Base-by-base conservation (phyloP, 1,284 basidiomycete genomes). In the Fomes fomentarius region DNA sequence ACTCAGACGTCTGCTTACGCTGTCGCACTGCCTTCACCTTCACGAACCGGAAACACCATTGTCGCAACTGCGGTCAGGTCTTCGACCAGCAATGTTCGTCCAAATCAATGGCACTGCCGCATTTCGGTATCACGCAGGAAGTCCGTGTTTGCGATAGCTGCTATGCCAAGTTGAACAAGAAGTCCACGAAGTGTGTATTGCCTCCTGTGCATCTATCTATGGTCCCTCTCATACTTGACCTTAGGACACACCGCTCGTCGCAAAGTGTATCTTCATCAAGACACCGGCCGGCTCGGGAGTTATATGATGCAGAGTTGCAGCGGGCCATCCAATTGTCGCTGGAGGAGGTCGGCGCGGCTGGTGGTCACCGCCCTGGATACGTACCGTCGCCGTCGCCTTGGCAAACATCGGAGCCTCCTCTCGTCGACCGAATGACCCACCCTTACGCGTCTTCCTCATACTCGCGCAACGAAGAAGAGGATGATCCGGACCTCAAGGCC, bases 41-140 rank as follows among this genome's bases (percentile, higher is more conserved):
- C 66, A 98, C 96, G 37, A 98, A 98, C 69, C 86, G 97, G 54
- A 98, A 98, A 70, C 97, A 99, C 69, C 97, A 99, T 70, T 99
- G 97, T 71, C 85, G 97, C 8, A 98, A 98, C 72, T 99, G 97
- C 71, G 97, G 97, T 9, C 88, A 92, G 66, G 94, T 99, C 17
- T 99, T 98, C 68, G 96, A 98, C 73, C 94, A 96, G 57, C 82
- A 87, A 50, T 99, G 97, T 72, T 96, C 94, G 1, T 88, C 90
- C 35, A 93, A 94, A 72, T 80, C 80, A 2, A 84, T 94, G 74
- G 75, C 94, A 0, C 77, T 99, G 12, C 96, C 97, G 1, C 93
- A 96, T 71, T 98, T 94, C 67, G 97, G 97, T 11, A 96, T 99
- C 64, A 81, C 87, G 3, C 91, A 98, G 67, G 88, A 93, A 50